A percentile compares a stretch with the other conserved stretches of the same genome.
Conservation (phyloP, 1,139 yeast species). For the Candida gigantensis region DNA sequence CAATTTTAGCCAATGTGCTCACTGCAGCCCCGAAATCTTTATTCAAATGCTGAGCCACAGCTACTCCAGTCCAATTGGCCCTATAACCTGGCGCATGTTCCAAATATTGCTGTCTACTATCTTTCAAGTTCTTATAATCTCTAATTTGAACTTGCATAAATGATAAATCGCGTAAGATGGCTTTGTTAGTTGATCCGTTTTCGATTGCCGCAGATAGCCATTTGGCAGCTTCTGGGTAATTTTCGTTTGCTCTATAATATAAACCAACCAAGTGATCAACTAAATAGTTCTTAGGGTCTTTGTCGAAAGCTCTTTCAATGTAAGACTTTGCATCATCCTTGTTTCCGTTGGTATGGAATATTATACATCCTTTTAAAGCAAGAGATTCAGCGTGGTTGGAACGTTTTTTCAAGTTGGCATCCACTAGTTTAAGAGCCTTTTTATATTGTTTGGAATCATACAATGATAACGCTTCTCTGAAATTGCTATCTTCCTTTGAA, state of each 20-base stretch:
- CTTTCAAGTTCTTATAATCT: slow-evolving; percentile 63
- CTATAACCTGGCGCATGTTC: slow-evolving; percentile 81
- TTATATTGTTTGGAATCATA: slow-evolving; percentile 88
- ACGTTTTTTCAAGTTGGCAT: slow-evolving; percentile 73
- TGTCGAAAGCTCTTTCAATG: slow-evolving; percentile 60
- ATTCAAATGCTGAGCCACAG: slow-evolving; percentile 80
- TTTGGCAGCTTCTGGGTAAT: slow-evolving; percentile 76
- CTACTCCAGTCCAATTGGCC: slow-evolving; percentile 90
- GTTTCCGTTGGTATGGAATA: slow-evolving; percentile 50
- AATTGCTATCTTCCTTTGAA: slow-evolving; percentile 64
- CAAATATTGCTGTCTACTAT: slow-evolving; percentile 67
- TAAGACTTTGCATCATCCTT: slow-evolving; percentile 65
- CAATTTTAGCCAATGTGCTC: slow-evolving; percentile 71
- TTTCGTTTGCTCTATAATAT: slow-evolving; percentile 68
- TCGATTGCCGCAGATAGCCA: slow-evolving; percentile 79
- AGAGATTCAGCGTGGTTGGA: slow-evolving; percentile 77
- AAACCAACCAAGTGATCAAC: slow-evolving; percentile 88
- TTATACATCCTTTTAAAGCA: slow-evolving; percentile 79
- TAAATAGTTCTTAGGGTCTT: slow-evolving; percentile 61
- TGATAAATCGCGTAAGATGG: slow-evolving; percentile 80
- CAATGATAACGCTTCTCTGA: slow-evolving; percentile 77
- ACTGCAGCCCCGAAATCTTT: slow-evolving; percentile 69
- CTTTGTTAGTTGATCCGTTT: slow-evolving; percentile 77
- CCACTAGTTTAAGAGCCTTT: slow-evolving; percentile 77
- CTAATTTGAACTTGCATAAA: slow-evolving; percentile 78